These are phyloP conservation scores for Aspergillus sp. DNA, from an alignment of 2,329 filamentous ascomycete species.

Conservation along the genomic window DNA sequence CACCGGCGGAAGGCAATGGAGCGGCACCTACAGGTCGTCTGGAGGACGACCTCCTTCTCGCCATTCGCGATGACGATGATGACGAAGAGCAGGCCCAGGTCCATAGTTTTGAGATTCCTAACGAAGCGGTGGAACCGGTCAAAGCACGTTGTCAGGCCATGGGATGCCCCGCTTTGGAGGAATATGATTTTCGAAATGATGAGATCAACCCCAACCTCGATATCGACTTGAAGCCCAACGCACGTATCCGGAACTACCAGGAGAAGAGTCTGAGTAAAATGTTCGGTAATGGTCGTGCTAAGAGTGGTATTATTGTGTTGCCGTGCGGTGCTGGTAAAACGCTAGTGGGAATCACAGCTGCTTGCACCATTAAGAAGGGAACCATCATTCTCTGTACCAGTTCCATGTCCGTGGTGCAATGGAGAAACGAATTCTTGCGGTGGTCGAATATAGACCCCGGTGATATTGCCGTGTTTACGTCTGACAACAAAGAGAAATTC, in stretches of 20 bases:
- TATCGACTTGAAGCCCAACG: constrained; percentile 83
- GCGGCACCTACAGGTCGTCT: constrained; percentile 25
- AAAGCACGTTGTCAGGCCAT: constrained; percentile 85
- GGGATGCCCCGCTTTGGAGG: constrained; percentile 80
- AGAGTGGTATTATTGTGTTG: constrained; percentile 94
- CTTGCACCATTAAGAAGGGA: constrained; percentile 95
- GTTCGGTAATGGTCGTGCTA: constrained; percentile 96
- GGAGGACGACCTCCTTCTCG: constrained; percentile 63
- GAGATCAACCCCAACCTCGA: constrained; percentile 82
- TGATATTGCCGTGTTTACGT: constrained; percentile 91
- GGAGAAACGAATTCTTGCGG: constrained; percentile 92
- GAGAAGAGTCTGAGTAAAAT: constrained; percentile 98
- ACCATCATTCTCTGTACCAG: constrained; percentile 93
- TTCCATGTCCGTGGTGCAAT: constrained; percentile 96
- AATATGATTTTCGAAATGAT: constrained; percentile 96
- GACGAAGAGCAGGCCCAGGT: constrained; percentile 79
- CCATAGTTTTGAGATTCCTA: constrained; percentile 85
- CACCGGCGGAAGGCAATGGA: constrained; percentile 28
- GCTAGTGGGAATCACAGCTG: constrained; percentile 93
- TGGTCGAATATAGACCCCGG: constrained; percentile 98
- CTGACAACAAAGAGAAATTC: constrained; percentile 81
- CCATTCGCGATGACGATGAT: constrained; percentile 67
- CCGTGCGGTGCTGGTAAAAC: constrained; percentile 97
- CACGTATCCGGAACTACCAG: constrained; percentile 88
- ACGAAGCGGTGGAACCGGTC: constrained; percentile 74